Conservation (phyloP, 75 land plant species). For the Pinus albicaulis region DNA sequence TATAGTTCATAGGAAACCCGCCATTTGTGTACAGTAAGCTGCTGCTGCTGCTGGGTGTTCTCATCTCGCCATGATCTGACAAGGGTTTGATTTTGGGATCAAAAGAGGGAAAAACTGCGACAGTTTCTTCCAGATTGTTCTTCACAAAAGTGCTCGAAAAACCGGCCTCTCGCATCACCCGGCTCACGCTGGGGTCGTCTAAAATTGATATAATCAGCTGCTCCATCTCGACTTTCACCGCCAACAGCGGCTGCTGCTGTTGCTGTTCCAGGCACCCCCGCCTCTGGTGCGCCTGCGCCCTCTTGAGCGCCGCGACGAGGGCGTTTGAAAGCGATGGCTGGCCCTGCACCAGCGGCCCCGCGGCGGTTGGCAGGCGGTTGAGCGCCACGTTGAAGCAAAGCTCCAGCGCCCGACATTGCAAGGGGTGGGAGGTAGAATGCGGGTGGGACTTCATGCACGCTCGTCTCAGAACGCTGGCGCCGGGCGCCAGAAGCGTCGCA, state of each 20-base stretch:
- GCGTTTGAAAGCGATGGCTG: slow-evolving; percentile 61
- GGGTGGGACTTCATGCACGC: slow-evolving; percentile 60
- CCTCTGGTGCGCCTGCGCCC: slow-evolving; percentile 71
- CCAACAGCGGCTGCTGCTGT: slow-evolving; percentile 47
- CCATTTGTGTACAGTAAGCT: background rate
- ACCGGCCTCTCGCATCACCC: slow-evolving; percentile 74
- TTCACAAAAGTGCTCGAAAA: slow-evolving; percentile 57
- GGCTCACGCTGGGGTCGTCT: slow-evolving; percentile 69
- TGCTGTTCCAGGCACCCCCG: slow-evolving; percentile 60
- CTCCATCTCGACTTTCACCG: slow-evolving; percentile 69
- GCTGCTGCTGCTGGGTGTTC: background rate
- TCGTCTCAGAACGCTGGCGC: slow-evolving; percentile 26
- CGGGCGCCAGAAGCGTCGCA: slow-evolving; percentile 39
- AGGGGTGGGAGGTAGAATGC: slow-evolving; percentile 23
- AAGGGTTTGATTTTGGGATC: background rate
- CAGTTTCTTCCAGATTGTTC: slow-evolving; percentile 32
- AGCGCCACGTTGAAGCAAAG: slow-evolving; percentile 72
- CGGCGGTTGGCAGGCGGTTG: slow-evolving; percentile 36
- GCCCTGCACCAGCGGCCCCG: slow-evolving; percentile 3
- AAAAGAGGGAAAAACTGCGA: background rate
- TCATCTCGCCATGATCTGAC: background rate
- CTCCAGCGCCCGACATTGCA: slow-evolving; percentile 66
- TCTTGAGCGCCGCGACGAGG: slow-evolving; percentile 61
- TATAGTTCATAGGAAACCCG: background rate
- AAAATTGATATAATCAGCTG: slow-evolving; percentile 70